phyloP scores from a whole-genome alignment of 2,329 filamentous ascomycete genomes.

The Dactylellina drechsleri region DNA sequence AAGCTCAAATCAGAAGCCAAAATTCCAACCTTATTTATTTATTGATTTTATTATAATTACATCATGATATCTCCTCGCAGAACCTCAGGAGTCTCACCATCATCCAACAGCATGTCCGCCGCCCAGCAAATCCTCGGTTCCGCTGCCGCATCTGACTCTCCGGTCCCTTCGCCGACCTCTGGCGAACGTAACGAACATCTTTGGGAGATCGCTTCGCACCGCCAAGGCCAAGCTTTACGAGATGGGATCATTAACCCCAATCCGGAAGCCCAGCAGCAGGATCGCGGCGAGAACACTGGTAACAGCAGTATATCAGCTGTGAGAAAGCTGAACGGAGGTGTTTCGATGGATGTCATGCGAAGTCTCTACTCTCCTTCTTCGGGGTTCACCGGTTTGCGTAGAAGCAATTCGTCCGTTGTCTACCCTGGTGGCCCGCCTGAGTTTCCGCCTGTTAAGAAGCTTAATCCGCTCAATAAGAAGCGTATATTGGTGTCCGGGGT shows the following conservation, averaged over 20 bases:
- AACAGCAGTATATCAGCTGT: not conserved
- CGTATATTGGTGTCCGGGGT: constrained; percentile 58
- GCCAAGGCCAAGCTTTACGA: constrained; percentile 35
- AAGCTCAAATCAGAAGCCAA: too few relatives aligned
- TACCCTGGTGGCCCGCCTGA: constrained; percentile 54
- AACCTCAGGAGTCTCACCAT: constrained; percentile 46
- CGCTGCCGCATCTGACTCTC: constrained; percentile 36
- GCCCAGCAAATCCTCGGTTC: constrained; percentile 46
- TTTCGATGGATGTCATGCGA: constrained; percentile 45
- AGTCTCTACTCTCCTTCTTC: constrained; percentile 39
- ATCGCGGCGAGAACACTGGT: not conserved
- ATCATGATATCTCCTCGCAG: constrained; percentile 53
- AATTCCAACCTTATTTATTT: too few relatives aligned
- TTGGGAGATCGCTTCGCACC: constrained; percentile 40
- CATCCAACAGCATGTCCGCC: constrained; percentile 48
- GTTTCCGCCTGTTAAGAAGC: constrained; percentile 57
- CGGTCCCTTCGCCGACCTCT: constrained; percentile 39
- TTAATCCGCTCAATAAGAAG: constrained; percentile 58
- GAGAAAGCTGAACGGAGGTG: constrained; percentile 21
- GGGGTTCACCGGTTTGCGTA: constrained; percentile 30
- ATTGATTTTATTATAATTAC: constrained; percentile 6
- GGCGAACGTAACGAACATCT: constrained; percentile 44
- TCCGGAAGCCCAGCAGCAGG: constrained; percentile 12
- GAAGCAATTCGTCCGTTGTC: constrained; percentile 55
- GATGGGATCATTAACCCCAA: constrained; percentile 4